Evolutionary conservation across 768 basidiomycete genomes (phyloP).

Genomic region (Rhodosporidiobolus sp.): DNA sequence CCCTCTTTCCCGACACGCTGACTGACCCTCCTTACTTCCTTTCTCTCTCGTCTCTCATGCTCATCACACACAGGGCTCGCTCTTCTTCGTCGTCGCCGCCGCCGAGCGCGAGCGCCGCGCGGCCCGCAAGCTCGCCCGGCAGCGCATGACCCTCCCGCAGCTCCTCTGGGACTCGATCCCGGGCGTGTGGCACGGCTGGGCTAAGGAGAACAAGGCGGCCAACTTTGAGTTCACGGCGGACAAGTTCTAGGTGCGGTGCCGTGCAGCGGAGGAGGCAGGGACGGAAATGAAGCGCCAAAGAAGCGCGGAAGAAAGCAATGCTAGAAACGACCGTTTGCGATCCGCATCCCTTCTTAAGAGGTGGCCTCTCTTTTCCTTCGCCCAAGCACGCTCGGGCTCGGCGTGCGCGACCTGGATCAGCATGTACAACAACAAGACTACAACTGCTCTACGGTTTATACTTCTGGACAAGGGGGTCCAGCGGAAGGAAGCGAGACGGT

Average conservation of each 20-base stretch:
- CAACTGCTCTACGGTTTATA: too few species aligned
- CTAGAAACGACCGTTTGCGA: too few species aligned
- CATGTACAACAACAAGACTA: too few species aligned
- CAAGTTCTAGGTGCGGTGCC: neutral
- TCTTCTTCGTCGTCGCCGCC: slow-evolving; percentile 30
- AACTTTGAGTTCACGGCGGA: slow-evolving; percentile 19
- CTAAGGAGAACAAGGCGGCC: slow-evolving; percentile 33
- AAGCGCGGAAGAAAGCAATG: too few species aligned
- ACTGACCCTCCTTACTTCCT: neutral
- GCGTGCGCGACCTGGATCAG: too few species aligned
- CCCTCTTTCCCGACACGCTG: neutral
- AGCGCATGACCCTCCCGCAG: slow-evolving; percentile 6
- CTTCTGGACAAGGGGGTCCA: too few species aligned
- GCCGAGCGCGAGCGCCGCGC: neutral
- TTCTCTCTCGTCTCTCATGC: neutral
- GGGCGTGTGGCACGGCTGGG: slow-evolving; percentile 18
- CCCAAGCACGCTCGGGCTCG: too few species aligned
- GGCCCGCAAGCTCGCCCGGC: neutral
- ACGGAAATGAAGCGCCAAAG: too few species aligned
- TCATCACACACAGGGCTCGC: slow-evolving; percentile 9
- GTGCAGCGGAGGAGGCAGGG: too few species aligned
- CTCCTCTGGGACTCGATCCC: slow-evolving; percentile 10
- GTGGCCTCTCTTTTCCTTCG: too few species aligned
- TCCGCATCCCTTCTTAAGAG: too few species aligned
- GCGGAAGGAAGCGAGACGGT: too few species aligned